These are phyloP conservation scores for Mycena alexandri DNA, from an alignment of 768 basidiomycete genomes.

Conservation along the genomic window DNA sequence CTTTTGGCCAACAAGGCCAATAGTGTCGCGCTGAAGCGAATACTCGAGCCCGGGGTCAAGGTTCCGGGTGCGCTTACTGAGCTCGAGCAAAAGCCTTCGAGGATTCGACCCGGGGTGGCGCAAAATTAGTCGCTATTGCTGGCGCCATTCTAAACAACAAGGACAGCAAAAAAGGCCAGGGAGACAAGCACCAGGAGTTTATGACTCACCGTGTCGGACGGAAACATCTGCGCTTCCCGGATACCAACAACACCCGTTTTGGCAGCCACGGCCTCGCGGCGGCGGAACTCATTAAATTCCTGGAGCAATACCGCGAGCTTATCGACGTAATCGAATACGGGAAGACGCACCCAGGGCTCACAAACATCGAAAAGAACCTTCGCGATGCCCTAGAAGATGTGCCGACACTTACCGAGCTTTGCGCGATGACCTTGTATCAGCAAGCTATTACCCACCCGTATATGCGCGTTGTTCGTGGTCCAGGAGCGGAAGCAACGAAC, in stretches of 20 bases:
- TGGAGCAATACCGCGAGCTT: constrained; percentile 17
- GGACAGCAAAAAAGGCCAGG: constrained; percentile 34
- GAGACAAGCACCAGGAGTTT: constrained; percentile 6
- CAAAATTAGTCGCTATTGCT: neutral
- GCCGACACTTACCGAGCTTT: constrained; percentile 36
- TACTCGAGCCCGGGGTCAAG: neutral
- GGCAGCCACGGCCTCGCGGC: constrained; percentile 13
- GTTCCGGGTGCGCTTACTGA: neutral
- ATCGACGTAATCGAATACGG: constrained; percentile 31
- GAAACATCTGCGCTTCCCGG: neutral
- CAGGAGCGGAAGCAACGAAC: too few relatives aligned
- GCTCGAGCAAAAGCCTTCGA: neutral
- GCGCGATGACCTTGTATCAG: constrained; percentile 29
- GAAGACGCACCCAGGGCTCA: constrained; percentile 34
- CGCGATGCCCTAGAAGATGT: constrained; percentile 31
- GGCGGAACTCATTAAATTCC: constrained; percentile 4
- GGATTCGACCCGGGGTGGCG: neutral
- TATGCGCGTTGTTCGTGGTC: too few relatives aligned
- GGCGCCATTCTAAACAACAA: neutral
- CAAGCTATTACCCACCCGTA: constrained; percentile 38
- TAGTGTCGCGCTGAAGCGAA: neutral
- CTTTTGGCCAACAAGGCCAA: too few relatives aligned
- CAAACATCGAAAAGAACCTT: constrained; percentile 41
- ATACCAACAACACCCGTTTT: too few relatives aligned
- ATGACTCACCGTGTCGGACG: neutral